Evolutionary conservation across 208 protist genomes (phyloP), one percentile per base, ranked within the genome.

Genomic region (Leptomonas seymouri): DNA sequence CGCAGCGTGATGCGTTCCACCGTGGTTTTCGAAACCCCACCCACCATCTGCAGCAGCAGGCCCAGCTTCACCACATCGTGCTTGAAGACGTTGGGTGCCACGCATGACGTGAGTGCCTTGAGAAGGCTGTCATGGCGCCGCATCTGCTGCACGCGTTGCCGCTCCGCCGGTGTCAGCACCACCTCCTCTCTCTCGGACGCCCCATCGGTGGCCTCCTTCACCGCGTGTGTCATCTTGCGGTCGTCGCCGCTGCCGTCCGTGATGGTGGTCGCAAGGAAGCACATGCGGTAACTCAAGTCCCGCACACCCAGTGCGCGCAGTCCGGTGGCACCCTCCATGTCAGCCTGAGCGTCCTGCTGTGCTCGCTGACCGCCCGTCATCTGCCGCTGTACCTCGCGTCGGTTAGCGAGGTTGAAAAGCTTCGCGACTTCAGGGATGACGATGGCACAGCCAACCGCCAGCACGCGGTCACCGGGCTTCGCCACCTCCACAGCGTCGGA

Each of bases 1-100:
- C 98, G 83, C 0, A 99, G 78, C 12, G 92, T 85, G 68, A 98
- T 99, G 27, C 76, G 79, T 61, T 98, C 97, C 9, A 92, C 44
- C 12, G 98, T 99, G 2, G 70, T 80, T 85, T 99, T 99, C 23
- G 98, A 96, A 12, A 99, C 99, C 14, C 99, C 99, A 41, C 99
- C 99, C 21, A 99, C 91, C 58, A 99, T 90, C 94, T 99, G 98
- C 18, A 99, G 80, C 23, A 99, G 78, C 27, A 99, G 89, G 25
- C 99, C 99, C 7, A 95, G 72, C 85, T 99, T 99, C 28, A 99
- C 90, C 23, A 99, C 94, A 18, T 98, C 88, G 85, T 99, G 97
- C 55, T 98, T 98, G 76, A 97, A 99, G 28, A 99, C 91, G 60
- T 97, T 93, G 16, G 98, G 98, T 27, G 91, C 90, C 21, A 99